Base-by-base conservation (phyloP, 345 rosid species). In the Nephelium lappaceum region DNA sequence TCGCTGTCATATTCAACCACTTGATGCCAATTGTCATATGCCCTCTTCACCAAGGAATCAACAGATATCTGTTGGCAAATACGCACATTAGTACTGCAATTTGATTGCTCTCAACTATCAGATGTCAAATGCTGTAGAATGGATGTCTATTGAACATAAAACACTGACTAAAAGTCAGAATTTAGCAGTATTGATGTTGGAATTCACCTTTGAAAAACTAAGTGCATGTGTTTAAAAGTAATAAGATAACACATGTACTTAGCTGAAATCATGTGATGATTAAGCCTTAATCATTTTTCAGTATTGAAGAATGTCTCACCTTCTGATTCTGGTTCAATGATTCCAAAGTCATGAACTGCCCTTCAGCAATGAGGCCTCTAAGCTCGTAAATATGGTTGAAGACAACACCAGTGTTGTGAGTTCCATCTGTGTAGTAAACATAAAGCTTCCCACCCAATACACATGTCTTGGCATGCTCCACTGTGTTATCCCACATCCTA, bases 401-500 rank as follows among this genome's bases (percentile, higher is more conserved):
- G 83, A 90, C 93, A 75, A 91, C 95, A 0, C 97, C 98, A 0
- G 90, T 83, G 75, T 76, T 53, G 23, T 79, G 87, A 71, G 79
- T 81, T 75, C 84, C 87, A 78, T 92, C 93, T 5, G 97, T 75
- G 79, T 88, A 88, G 86, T 87, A 93, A 63, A 93, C 88, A 55
- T 90, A 93, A 58, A 93, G 91, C 89, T 90, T 96, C 58, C 89
- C 95, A 51, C 97, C 95, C 81, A 93, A 77, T 21, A 89, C 89
- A 14, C 99, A 93, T 0, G 98, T 96, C 90, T 96, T 96, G 23
- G 99, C 98, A 71, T 95, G 98, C 83, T 93, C 98, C 67, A 93
- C 87, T 1, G 98, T 91, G 55, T 91, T 92, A 82, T 95, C 98
- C 99, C 99, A 95, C 99, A 95, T 95, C 80, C 93, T 87, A 77